These are phyloP conservation scores for Citeromyces nyonsensis DNA, from an alignment of 805 yeast species.

Conservation along the genomic window DNA sequence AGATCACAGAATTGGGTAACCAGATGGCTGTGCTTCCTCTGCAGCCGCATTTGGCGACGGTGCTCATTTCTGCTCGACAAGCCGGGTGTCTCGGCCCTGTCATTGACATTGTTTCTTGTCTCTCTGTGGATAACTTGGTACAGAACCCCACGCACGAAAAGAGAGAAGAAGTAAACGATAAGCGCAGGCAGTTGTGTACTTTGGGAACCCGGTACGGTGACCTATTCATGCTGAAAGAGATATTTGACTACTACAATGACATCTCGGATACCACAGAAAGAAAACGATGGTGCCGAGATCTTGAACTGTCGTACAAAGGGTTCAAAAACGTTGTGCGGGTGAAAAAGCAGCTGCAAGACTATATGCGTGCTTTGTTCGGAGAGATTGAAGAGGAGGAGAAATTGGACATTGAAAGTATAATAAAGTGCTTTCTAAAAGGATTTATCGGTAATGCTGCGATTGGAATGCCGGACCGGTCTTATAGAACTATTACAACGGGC, in stretches of 20 bases:
- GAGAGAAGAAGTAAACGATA: constrained; percentile 74
- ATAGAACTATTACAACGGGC: constrained; percentile 71
- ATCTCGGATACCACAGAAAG: constrained; percentile 35
- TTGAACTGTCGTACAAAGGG: constrained; percentile 65
- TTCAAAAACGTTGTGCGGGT: constrained; percentile 66
- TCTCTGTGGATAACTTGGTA: constrained; percentile 82
- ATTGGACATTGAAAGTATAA: constrained; percentile 37
- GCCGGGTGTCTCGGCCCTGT: constrained; percentile 39
- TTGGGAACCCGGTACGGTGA: constrained; percentile 73
- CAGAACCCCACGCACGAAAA: constrained; percentile 66
- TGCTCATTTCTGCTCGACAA: constrained; percentile 55
- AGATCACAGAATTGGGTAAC: constrained; percentile 65
- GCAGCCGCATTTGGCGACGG: constrained; percentile 85
- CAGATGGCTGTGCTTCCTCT: constrained; percentile 83
- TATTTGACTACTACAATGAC: constrained; percentile 38
- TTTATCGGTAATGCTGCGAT: constrained; percentile 82
- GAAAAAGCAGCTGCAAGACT: constrained; percentile 57
- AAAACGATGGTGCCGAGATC: constrained; percentile 71
- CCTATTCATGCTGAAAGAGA: constrained; percentile 65
- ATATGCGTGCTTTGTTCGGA: constrained; percentile 33
- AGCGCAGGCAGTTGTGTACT: constrained; percentile 52
- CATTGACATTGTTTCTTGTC: constrained; percentile 80
- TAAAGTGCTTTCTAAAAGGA: constrained; percentile 75
- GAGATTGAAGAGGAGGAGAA: constrained; percentile 13
- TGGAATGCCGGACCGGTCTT: constrained; percentile 90